Percentiles rank a stretch among this genome's conserved stretches.
These are phyloP conservation scores for Phytophthora ramorum DNA, from an alignment of 352 stramenopile species.

Conservation along the genomic window DNA sequence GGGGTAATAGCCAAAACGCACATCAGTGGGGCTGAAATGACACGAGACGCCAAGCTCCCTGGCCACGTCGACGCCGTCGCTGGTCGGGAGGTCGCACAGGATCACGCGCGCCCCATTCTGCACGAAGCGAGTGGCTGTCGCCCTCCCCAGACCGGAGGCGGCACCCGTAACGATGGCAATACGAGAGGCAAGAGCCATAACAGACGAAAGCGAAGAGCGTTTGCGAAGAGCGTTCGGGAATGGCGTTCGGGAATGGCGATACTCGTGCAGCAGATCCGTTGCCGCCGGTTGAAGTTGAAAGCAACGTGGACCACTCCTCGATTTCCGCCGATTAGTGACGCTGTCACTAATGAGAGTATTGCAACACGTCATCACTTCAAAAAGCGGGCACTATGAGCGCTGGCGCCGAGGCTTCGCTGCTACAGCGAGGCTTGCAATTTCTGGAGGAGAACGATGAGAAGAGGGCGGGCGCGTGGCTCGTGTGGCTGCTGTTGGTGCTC, in stretches of 20 bases:
- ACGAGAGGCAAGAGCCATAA: constrained; percentile 68
- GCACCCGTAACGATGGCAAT: constrained; percentile 93
- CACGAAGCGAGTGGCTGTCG: constrained; percentile 92
- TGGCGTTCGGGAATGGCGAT: constrained; percentile 13
- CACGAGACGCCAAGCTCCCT: constrained; percentile 78
- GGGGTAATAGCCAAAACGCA: constrained; percentile 20
- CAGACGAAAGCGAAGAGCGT: neutral
- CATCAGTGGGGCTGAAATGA: constrained; percentile 84
- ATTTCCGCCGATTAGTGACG: constrained; percentile 1
- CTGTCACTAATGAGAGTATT: constrained; percentile 25
- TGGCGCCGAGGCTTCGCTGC: constrained; percentile 35
- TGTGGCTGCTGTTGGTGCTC: constrained; percentile 65
- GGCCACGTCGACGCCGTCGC: constrained; percentile 80
- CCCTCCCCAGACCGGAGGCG: constrained; percentile 93
- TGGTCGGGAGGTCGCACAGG: constrained; percentile 92
- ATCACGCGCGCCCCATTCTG: constrained; percentile 92
- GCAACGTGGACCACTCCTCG: constrained; percentile 23
- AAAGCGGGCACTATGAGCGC: constrained; percentile 22
- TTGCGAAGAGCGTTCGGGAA: neutral
- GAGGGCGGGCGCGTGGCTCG: constrained; percentile 47
- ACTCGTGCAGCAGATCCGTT: constrained; percentile 2
- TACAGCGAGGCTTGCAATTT: constrained; percentile 55
- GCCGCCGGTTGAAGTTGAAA: constrained; percentile 27
- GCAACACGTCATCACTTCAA: constrained; percentile 27
- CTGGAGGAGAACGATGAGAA: constrained; percentile 66